Base-by-base conservation (phyloP, 768 basidiomycete genomes). In the Leccinum obscurum region DNA sequence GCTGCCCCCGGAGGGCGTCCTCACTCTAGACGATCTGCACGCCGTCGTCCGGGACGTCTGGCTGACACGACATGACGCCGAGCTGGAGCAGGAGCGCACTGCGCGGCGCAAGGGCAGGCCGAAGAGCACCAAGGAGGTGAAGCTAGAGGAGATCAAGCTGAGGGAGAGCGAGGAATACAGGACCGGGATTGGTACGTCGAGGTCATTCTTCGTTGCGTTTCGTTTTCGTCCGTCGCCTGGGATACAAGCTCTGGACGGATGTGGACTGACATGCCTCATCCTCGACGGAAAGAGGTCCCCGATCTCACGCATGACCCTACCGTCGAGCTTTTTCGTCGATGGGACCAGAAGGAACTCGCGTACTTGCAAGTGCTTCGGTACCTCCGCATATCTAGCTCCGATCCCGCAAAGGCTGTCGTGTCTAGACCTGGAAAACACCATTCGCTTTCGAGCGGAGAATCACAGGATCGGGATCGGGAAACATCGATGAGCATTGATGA, bases 261-360 rank as follows among this genome's bases (percentile, higher is more conserved):
- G 20, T 44, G 44, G 15, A 26, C 49, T 14, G 24, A 4, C 20
- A 1, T 14, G 6, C 3, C 52, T 57, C 37, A 56, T 37, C 44
- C 58, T 52, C 52, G 69, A 3, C 15, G 8, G 50, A 54, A 39
- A 93, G 92, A 94, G 77, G 80, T 93, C 35, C 82, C 85, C 7
- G 92, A 94, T 73, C 79, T 94, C 28, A 93, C 90, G 0, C 85
- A 93, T 63, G 72, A 77, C n/a, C 71, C 78, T 10, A 93, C 83
- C 15, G 87, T 90, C 41, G 81, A 81, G 30, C 76, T 93, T 4
- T 91, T 92, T 70, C 82, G 89, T 44, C 75, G 77, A 59, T 94
- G 92, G 92, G 89, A 93, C 66, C 86, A 89, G 64, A 85, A 83
- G 60, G 89, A 92, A 65, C 75, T 84, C 4, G 83, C 88, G 5